phyloP scores from a whole-genome alignment of 495 filamentous ascomycete genomes.

The Poronia punctata region DNA sequence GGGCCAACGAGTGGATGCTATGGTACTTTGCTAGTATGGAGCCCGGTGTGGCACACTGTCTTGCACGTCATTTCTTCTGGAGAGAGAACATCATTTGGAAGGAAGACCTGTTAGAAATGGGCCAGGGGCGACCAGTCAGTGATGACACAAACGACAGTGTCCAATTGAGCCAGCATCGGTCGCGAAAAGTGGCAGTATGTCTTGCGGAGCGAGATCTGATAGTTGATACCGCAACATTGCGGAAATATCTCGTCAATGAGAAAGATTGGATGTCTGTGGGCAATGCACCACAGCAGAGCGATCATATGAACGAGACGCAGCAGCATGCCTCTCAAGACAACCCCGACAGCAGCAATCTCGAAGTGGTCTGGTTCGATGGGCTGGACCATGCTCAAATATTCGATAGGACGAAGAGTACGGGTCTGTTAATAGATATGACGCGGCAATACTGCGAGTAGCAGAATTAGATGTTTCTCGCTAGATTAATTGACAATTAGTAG shows the following conservation, averaged over 20 bases:
- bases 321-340: slow-evolving; percentile 11
- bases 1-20: slow-evolving; percentile 58
- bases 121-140: slow-evolving; percentile 5
- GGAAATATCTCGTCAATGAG: slow-evolving; percentile 45
- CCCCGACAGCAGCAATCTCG: slow-evolving; percentile 45
- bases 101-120: slow-evolving; percentile 41
- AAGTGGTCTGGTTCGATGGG: slow-evolving; percentile 55
- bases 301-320: background rate
- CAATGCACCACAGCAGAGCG: background rate
- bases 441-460: slow-evolving; percentile 36
- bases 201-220: slow-evolving; percentile 58
- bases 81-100: slow-evolving; percentile 60
- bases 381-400: slow-evolving; percentile 66
- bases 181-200: slow-evolving; percentile 45
- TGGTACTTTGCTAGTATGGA: slow-evolving; percentile 64
- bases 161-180: slow-evolving; percentile 1
- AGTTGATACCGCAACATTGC: slow-evolving; percentile 52
- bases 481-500: background rate
- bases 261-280: slow-evolving; percentile 16
- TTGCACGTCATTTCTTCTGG: slow-evolving; percentile 63
- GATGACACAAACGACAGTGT: slow-evolving; percentile 11
- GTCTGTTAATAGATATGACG: slow-evolving; percentile 36
- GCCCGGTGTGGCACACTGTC: slow-evolving; percentile 50
- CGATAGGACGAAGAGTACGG: slow-evolving; percentile 37
- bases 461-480: no score